Base-by-base conservation (phyloP, 2,329 filamentous ascomycete genomes). In the Pseudopyricularia javanii region DNA sequence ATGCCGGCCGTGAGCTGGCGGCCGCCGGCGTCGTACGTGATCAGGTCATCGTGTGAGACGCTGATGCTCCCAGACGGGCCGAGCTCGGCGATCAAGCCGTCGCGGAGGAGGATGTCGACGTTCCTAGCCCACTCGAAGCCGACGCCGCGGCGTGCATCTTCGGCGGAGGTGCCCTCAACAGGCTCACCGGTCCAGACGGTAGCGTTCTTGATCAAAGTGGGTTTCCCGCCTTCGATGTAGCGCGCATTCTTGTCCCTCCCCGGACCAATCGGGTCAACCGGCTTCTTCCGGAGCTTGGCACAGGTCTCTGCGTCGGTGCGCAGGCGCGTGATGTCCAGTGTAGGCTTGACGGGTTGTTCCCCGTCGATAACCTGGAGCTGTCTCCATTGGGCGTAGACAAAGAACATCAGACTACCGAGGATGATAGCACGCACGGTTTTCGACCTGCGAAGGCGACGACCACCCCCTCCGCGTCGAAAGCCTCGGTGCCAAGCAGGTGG, bases 161-260 rank as follows among this genome's bases (percentile, higher is more conserved):
- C 73, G 6, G 68, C 62, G 7, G 71, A 74, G 1, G 74, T 76
- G 9, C 78, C 79, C 33, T 70, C 54, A 0, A 60, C 63, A 0
- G 83, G 78, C 64, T 85, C 82, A 33, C 82, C 83, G 3, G 78
- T 70, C 83, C 82, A 86, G 20, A 86, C 72, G 1, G 77, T 81
- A 4, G 82, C 82, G 61, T 86, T 86, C 56, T 73, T 77, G 58
- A 86, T 83, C 40, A 86, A 70, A 0, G 80, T 80, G 0, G 82
- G 75, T 56, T 73, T 75, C 52, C 75, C 72, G 51, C 79, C 79
- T 7, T 52, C 40, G 45, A 83, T 64, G 60, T 78, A 82, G 49
- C 83, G 74, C 20, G 79, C 79, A 62, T 82, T 86, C 58, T 71
- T 71, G 32, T 78, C 71, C 20, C 83, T 77, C 3, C 78, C 78